Base-by-base conservation (phyloP, 345 rosid genomes). In the Bruguiera gymnorhiza region DNA sequence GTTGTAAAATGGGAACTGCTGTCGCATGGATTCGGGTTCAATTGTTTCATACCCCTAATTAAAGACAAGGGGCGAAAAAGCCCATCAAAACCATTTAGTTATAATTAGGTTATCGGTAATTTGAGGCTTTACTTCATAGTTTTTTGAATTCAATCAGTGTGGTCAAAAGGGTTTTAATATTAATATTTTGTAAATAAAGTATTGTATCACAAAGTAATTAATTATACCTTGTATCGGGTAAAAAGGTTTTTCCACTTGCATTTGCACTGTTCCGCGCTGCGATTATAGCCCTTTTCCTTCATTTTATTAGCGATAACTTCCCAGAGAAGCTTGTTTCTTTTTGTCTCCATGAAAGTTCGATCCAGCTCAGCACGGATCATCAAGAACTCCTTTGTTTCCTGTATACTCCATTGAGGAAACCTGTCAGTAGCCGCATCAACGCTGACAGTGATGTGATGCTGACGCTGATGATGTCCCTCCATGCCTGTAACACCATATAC, bases 231-330 rank as follows among this genome's bases (percentile, higher is more conserved):
- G 68, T 87, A 92, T 62, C 99, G 93, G 56, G 99, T 95, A 64
- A 95, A 89, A 48, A 95, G 97, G 76, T 95, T 95, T 71, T 95
- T 95, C 99, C 99, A 95, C 84, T 95, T 95, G 88, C 97, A 95
- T 83, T 92, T 95, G 93, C 99, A 95, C 97, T 95, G 99, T 63
- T 92, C 99, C 52, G 97, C 76, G 78, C 97, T 95, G 27, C 99
- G 99, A 82, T 78, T 80, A 61, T 74, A 92, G 59, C 93, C 96
- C 75, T 83, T 86, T 62, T 85, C 97, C 76, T 83, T 90, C 97
- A 95, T 88, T 80, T 77, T 83, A 10, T 79, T 80, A 48, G 97
- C 80, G 68, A 88, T 79, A 59, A 90, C 89, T 74, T 90, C 97
- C 99, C 99, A 95, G 8, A 95, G 83, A 60, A 82, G 83, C 82